These are phyloP conservation scores for Penicillium tannophilum DNA, from an alignment of 495 filamentous ascomycete species.

Conservation along the genomic window DNA sequence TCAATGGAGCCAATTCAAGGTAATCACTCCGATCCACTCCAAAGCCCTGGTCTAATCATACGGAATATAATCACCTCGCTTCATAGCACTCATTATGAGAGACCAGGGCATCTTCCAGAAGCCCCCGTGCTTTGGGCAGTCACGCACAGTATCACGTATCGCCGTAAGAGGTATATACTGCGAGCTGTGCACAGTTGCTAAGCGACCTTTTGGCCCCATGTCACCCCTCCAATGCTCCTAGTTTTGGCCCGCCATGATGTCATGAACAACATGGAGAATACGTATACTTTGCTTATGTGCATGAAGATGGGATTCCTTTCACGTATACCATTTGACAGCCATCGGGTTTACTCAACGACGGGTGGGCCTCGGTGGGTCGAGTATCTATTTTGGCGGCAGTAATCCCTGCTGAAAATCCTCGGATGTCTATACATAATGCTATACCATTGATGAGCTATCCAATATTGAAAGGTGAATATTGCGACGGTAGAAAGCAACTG, in stretches of 20 bases:
- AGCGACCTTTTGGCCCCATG: background rate
- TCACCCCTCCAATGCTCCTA: background rate
- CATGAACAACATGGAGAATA: no score
- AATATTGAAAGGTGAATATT: no score
- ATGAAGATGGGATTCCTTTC: no score
- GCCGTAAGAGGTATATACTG: background rate
- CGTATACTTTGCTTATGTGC: no score
- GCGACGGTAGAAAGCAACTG: no score
- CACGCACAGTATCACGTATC: background rate
- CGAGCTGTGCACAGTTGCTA: background rate
- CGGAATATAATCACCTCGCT: background rate
- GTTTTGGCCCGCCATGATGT: background rate
- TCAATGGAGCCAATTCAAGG: background rate
- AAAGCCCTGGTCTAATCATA: background rate
- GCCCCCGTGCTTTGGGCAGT: background rate
- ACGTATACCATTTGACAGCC: no score
- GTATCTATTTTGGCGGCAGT: no score
- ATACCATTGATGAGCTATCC: no score
- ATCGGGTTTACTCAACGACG: no score
- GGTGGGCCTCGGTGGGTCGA: no score
- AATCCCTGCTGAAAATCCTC: no score
- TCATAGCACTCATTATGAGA: background rate
- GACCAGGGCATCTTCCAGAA: background rate
- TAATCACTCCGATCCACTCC: background rate
- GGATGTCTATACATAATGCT: no score